A percentile compares a stretch with the other conserved stretches of the same genome.
phyloP scores from a whole-genome alignment of 768 basidiomycete genomes.

The Dentipellis sp. region DNA sequence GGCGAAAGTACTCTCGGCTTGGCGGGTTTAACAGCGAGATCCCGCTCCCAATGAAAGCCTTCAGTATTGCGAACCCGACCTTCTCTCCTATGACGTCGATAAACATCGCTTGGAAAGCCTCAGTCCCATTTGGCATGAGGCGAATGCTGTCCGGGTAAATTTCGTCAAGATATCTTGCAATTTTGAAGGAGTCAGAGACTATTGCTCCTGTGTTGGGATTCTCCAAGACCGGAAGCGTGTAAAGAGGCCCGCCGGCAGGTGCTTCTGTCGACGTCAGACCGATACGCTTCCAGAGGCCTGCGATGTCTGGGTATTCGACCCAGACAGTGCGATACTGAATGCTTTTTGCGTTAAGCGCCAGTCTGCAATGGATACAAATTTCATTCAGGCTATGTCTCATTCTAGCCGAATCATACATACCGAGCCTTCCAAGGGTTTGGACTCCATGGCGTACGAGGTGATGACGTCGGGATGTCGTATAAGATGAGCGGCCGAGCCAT shows the following conservation, averaged over 20 bases:
- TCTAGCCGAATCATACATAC: background rate
- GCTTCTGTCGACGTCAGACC: slow-evolving; percentile 15
- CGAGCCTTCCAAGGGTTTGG: slow-evolving; percentile 15
- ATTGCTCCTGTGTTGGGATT: slow-evolving; percentile 9
- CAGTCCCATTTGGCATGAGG: background rate
- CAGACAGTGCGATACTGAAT: slow-evolving; percentile 13
- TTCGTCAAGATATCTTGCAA: slow-evolving; percentile 5
- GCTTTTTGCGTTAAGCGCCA: slow-evolving; percentile 8
- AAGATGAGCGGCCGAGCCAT: slow-evolving; percentile 4
- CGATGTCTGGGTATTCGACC: slow-evolving; percentile 16
- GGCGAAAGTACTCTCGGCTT: background rate
- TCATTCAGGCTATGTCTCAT: background rate
- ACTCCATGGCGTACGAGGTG: slow-evolving; percentile 8
- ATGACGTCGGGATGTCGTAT: slow-evolving; percentile 12
- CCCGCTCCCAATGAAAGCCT: background rate
- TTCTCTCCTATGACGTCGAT: background rate
- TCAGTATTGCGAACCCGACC: background rate
- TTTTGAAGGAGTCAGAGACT: slow-evolving; percentile 31
- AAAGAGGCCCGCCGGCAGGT: slow-evolving; percentile 20
- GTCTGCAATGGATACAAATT: background rate
- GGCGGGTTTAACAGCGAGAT: background rate
- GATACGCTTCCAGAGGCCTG: background rate
- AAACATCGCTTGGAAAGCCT: background rate
- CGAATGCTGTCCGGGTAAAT: background rate
- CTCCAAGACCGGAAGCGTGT: slow-evolving; percentile 16